Conservation (phyloP, 1,139 yeast species). For the Arxiozyma heterogenica region DNA sequence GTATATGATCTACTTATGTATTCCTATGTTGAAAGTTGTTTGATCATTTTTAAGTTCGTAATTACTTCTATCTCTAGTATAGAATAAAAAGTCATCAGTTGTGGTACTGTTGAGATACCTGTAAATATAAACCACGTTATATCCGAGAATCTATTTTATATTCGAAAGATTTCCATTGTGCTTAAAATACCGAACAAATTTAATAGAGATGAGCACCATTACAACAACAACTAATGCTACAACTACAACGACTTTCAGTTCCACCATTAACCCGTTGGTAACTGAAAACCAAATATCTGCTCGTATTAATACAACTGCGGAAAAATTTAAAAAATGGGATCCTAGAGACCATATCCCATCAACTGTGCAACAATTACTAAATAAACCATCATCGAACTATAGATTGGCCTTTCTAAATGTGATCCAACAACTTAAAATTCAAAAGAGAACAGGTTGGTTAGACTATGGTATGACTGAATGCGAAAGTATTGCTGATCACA, state of each 20-base stretch:
- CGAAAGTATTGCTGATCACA: constrained; percentile 84
- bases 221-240: neutral
- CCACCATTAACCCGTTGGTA: neutral
- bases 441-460: constrained; percentile 92
- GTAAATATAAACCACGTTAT: too few relatives aligned
- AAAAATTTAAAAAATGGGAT: constrained; percentile 15
- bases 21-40: too few relatives aligned
- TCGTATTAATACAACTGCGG: neutral
- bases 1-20: too few relatives aligned
- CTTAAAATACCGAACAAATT: neutral
- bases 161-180: neutral
- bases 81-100: neutral
- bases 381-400: constrained; percentile 34
- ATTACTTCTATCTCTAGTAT: neutral
- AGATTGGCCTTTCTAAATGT: constrained; percentile 69
- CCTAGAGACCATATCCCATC: constrained; percentile 28
- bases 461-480: constrained; percentile 47
- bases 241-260: neutral
- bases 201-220: neutral
- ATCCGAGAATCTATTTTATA: neutral
- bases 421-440: constrained; percentile 65
- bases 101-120: too few relatives aligned
- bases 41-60: neutral
- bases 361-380: constrained; percentile 14
- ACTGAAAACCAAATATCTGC: neutral